Evolutionary conservation across 75 land plant genomes (phyloP), one percentile per base, ranked within the genome.

Genomic region (Pinus taeda): DNA sequence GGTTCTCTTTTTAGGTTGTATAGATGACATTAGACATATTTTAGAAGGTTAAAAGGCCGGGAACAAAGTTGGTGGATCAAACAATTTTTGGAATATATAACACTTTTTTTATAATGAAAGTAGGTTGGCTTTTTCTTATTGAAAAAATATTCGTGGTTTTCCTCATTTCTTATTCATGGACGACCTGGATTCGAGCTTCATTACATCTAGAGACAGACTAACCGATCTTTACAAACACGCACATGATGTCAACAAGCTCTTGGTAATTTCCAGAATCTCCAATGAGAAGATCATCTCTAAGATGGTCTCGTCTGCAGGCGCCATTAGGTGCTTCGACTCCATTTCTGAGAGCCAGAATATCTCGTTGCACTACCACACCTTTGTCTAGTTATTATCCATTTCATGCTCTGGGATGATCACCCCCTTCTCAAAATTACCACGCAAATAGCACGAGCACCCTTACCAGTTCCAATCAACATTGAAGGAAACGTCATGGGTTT

Each of bases 251-350:
- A 76, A 81, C 1, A 95, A 83, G 84, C 81, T 89, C 20, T 83
- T 95, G 22, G 88, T 95, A 0, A 71, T 95, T 45, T 90, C 98
- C 8, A 80, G 98, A 70, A 60, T 95, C 4, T 80, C 84, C 20
- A 94, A 91, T 56, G 88, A 93, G 77, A 95, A 91, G 82, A 83
- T 95, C 8, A 85, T 90, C 20, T 95, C 98, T 18, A 90, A 95
- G 95, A 77, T 95, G 79, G 93, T 91, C 4, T 83, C 98, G 11
- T 76, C 98, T 1, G 59, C 88, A 1, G 98, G 98, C 17, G 88
- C 86, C 24, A 84, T 95, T 73, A 76, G 91, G 57, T 95, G 95
- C 78, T 95, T 81, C 59, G 95, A 93, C 84, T 87, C 93, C 2
- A 81, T 87, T 42, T 93, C 98, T 5, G 82, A 93, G 55, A 90